Evolutionary conservation across 2,329 filamentous ascomycete genomes (phyloP).

Genomic region (Dothiorella sarmentorum): DNA sequence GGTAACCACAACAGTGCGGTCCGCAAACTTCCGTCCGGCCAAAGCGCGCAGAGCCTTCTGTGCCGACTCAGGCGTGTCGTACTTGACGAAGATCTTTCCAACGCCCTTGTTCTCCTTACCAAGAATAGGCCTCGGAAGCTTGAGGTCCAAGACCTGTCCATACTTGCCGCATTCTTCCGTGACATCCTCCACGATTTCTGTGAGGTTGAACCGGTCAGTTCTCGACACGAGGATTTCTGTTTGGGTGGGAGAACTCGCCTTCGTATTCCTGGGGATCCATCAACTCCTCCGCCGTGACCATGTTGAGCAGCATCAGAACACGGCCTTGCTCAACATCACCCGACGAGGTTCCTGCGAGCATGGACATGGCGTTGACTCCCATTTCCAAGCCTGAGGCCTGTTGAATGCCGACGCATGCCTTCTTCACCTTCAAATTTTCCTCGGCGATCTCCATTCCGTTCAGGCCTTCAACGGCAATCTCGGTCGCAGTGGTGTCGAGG

Average conservation of each 20-base stretch:
- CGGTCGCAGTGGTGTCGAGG: constrained; percentile 69
- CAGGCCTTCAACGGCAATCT: constrained; percentile 82
- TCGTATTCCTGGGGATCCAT: constrained; percentile 94
- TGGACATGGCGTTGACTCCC: constrained; percentile 95
- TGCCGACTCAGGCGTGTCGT: constrained; percentile 71
- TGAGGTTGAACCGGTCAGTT: constrained; percentile 30
- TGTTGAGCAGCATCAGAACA: constrained; percentile 91
- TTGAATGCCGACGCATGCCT: constrained; percentile 90
- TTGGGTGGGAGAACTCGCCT: constrained; percentile 53
- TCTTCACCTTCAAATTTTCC: constrained; percentile 76
- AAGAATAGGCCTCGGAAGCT: constrained; percentile 83
- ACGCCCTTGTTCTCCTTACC: constrained; percentile 84
- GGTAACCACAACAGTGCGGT: constrained; percentile 92
- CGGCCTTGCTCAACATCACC: constrained; percentile 74
- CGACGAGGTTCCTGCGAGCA: constrained; percentile 87
- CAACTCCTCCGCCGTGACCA: constrained; percentile 95
- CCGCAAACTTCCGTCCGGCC: constrained; percentile 91
- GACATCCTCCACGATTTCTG: constrained; percentile 96
- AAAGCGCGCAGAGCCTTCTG: constrained; percentile 84
- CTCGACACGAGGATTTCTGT: constrained; percentile 4
- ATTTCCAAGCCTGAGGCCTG: constrained; percentile 90
- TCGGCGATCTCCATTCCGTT: constrained; percentile 94
- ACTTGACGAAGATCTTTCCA: constrained; percentile 98
- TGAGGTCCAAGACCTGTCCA: constrained; percentile 79
- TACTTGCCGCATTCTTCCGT: constrained; percentile 91